Evolutionary conservation across 495 filamentous ascomycete species (phyloP), one percentile per base, ranked within the genome.

Genomic region (Penicillium herquei): DNA sequence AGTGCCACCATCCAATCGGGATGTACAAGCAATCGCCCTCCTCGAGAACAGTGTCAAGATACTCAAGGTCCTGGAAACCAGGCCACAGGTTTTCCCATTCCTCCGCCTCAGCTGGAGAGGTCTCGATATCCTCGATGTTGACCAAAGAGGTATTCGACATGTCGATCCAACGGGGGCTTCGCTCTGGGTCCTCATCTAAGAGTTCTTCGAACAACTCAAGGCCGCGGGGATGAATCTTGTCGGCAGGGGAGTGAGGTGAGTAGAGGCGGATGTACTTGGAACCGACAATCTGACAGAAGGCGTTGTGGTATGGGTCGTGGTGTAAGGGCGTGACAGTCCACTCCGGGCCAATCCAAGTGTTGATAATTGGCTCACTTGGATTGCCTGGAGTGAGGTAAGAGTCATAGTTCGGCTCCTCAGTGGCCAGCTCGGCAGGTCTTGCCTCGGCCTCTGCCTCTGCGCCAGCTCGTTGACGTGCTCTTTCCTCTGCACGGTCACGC

Each of bases 1-100:
- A 98, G 77, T 99, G 94, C 94, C 94, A 99, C 94, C 94, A 99
- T 16, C 93, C 94, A 3, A 89, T 78, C 5, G 94, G 94, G 50
- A 99, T 92, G 74, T 96, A 96, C 55, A 99, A 67, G 60, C 83
- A 87, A 54, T 98, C 91, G 0, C 93, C 94, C 30, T 86, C 85
- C 34, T 79, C 82, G 18, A 98, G 68, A 0, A 98, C 81, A 13
- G 83, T 86, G 65, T 98, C 94, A 11, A 91, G 70, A 71, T 88
- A 96, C 49, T 77, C 73, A 9, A 89, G 81, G 31, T 77, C 61
- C 53, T 63, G 57, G 57, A 88, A 89, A 0, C 76, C 71, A 6
- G 84, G 82, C 78, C 78, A 87, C 52, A 65, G 55, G 10, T 71
- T 67, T 9, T 79, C 76, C 68, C 86, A 83, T 3, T 76, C 76